Conservation (phyloP, 192 early-diverging fungal genomes). For the Thamnidium elegans region DNA sequence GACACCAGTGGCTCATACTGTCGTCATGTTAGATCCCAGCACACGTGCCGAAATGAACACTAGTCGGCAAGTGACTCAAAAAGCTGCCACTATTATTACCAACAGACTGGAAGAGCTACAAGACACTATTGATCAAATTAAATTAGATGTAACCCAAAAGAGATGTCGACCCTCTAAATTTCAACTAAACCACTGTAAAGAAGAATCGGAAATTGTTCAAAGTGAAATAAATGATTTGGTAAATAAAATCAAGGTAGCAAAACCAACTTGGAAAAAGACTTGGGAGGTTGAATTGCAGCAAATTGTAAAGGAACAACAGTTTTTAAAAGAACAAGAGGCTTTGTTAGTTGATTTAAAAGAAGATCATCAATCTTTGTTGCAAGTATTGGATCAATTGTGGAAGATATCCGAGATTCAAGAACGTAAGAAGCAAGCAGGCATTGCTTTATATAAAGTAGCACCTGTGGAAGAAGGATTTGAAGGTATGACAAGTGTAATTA, state of each 20-base stretch:
- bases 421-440: slow-evolving; percentile 27
- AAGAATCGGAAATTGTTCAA: slow-evolving; percentile 45
- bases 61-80: background rate
- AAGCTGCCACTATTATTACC: slow-evolving; percentile 3
- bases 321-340: slow-evolving; percentile 71
- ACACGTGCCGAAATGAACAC: background rate
- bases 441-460: background rate
- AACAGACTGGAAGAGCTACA: slow-evolving; percentile 61
- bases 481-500: slow-evolving; percentile 59
- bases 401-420: slow-evolving; percentile 54
- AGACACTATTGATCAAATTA: slow-evolving; percentile 64
- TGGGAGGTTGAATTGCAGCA: slow-evolving; percentile 79
- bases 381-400: slow-evolving; percentile 54
- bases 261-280: slow-evolving; percentile 69
- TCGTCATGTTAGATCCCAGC: too few species aligned
- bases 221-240: slow-evolving; percentile 45
- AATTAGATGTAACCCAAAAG: slow-evolving; percentile 64
- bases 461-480: slow-evolving; percentile 51
- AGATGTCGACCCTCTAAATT: slow-evolving; percentile 55
- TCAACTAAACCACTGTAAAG: slow-evolving; percentile 46
- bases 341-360: slow-evolving; percentile 62
- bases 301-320: slow-evolving; percentile 72
- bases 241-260: slow-evolving; percentile 53
- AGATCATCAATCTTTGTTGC: slow-evolving; percentile 51
- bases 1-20: too few species aligned